Conservation (phyloP, 495 filamentous ascomycete genomes). For the Aspergillus homomorphus region DNA sequence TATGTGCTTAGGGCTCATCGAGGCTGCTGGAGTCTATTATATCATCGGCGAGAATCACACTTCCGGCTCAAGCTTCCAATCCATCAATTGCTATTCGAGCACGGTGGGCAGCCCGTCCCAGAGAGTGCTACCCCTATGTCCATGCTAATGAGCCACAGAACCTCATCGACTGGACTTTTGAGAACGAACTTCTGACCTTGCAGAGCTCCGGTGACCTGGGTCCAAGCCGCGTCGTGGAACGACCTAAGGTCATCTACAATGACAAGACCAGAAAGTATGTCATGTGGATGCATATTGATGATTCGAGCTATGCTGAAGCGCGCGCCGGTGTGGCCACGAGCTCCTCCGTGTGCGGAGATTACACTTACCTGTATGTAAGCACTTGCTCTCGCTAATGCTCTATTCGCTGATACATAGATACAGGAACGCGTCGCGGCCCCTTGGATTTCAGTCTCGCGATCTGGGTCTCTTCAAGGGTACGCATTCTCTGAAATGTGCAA, state of each 20-base stretch:
- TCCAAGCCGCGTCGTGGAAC: conserved; percentile 58
- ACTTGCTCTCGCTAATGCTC: no score
- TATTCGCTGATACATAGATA: background rate
- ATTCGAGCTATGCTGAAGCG: conserved; percentile 58
- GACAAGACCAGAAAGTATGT: conserved; percentile 51
- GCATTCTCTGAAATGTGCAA: conserved; percentile 48
- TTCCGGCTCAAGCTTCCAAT: conserved; percentile 54
- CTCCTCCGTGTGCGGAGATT: conserved; percentile 56
- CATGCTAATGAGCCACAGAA: no score
- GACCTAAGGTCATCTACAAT: conserved; percentile 65
- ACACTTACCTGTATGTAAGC: conserved; percentile 25
- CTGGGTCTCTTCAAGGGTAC: conserved; percentile 42
- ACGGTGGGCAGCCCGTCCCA: conserved; percentile 13
- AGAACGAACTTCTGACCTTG: conserved; percentile 50
- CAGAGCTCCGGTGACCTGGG: conserved; percentile 55
- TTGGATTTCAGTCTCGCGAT: conserved; percentile 56
- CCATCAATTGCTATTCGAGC: conserved; percentile 54
- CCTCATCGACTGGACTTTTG: conserved; percentile 61
- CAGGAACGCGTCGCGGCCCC: conserved; percentile 33
- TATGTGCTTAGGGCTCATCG: conserved; percentile 42
- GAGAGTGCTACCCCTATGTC: no score
- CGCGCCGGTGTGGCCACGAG: conserved; percentile 61
- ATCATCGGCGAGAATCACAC: conserved; percentile 66
- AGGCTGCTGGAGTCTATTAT: conserved; percentile 56
- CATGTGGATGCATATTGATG: conserved; percentile 67